Percentiles rank a stretch among this genome's conserved stretches.
phyloP scores from a whole-genome alignment of 2,329 filamentous ascomycete genomes.

The Aspergillus calidoustus region DNA sequence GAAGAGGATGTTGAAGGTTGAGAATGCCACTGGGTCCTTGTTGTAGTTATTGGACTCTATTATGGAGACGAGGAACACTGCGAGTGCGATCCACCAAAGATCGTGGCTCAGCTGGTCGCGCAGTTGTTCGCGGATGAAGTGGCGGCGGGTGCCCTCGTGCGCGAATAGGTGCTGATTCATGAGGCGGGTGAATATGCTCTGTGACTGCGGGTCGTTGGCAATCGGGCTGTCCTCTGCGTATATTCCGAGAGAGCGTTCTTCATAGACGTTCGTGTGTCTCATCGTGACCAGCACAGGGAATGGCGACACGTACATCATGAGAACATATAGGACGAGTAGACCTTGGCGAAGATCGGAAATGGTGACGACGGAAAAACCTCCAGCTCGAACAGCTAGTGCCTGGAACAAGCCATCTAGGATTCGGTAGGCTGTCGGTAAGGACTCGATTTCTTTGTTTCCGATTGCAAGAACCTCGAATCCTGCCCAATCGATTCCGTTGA shows the following conservation, averaged over 20 bases:
- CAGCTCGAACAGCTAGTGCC: constrained; percentile 65
- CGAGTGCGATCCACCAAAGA: constrained; percentile 67
- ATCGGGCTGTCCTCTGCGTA: constrained; percentile 40
- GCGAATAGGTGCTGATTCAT: constrained; percentile 31
- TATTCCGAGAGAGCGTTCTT: constrained; percentile 67
- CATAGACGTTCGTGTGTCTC: constrained; percentile 72
- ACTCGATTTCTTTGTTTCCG: constrained; percentile 60
- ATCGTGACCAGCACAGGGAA: constrained; percentile 43
- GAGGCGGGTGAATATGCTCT: constrained; percentile 32
- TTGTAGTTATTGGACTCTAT: constrained; percentile 63
- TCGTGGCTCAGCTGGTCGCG: constrained; percentile 70
- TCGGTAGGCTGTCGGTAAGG: constrained; percentile 58
- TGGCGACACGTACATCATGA: constrained; percentile 47
- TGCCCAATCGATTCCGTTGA: constrained; percentile 68
- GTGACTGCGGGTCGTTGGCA: constrained; percentile 24
- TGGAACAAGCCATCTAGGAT: constrained; percentile 67
- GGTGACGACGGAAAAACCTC: constrained; percentile 68
- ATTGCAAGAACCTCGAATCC: constrained; percentile 70
- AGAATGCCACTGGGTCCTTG: constrained; percentile 56
- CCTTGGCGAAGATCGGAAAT: constrained; percentile 59
- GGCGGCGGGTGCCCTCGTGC: constrained; percentile 45
- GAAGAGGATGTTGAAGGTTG: constrained; percentile 63
- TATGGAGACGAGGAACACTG: constrained; percentile 63
- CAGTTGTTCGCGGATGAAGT: constrained; percentile 61
- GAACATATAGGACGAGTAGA: constrained; percentile 39